phyloP scores from a whole-genome alignment of 2,329 filamentous ascomycete genomes.

The Aspergillus ochraceoroseus region DNA sequence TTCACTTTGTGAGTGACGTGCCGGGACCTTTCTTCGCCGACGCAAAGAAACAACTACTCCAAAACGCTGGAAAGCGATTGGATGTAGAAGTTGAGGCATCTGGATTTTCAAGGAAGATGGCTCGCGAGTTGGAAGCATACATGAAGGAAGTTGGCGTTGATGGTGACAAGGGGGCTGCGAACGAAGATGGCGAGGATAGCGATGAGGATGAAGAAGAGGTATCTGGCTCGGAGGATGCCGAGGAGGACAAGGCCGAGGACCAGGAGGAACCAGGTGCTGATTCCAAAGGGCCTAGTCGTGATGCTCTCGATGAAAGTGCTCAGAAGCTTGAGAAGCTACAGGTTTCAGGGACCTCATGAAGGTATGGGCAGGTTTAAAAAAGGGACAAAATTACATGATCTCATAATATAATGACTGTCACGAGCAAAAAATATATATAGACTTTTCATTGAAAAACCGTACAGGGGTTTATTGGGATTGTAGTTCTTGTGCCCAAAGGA shows the following conservation, averaged over 20 bases:
- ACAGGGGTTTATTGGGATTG: no score
- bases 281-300: conserved; percentile 20
- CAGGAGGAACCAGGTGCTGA: not conserved
- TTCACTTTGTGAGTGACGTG: conserved; percentile 77
- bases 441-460: no score
- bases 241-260: conserved; percentile 21
- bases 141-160: conserved; percentile 68
- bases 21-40: conserved; percentile 82
- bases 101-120: conserved; percentile 94
- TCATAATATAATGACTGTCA: conserved; percentile 14
- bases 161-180: conserved; percentile 42
- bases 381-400: conserved; percentile 24
- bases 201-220: conserved; percentile 29
- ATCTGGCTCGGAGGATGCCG: conserved; percentile 35
- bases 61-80: conserved; percentile 62
- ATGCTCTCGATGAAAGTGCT: conserved; percentile 27
- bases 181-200: conserved; percentile 38
- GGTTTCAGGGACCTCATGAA: conserved; percentile 27
- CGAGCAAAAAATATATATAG: conserved; percentile 8
- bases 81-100: conserved; percentile 88
- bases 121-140: conserved; percentile 85
- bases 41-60: conserved; percentile 64
- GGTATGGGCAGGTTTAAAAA: not conserved
- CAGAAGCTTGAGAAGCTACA: conserved; percentile 31
- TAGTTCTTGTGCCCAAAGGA: no score